Conservation (phyloP, 2,329 filamentous ascomycete species). For the Hirsutella minnesotensis region DNA sequence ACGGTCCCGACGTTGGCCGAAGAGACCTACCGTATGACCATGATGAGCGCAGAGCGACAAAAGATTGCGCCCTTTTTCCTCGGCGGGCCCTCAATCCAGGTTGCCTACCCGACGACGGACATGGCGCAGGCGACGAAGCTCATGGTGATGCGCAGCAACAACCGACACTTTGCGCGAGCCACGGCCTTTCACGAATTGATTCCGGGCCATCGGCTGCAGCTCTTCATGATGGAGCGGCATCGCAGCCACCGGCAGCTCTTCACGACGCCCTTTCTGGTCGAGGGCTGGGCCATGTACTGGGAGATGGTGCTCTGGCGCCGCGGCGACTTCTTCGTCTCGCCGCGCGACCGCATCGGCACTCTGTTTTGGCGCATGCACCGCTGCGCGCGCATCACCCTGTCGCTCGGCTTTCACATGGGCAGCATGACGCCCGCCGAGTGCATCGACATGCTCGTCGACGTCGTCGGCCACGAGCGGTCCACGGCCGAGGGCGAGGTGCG, state of each 20-base stretch:
- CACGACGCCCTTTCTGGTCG: constrained; percentile 45
- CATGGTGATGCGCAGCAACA: constrained; percentile 50
- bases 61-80: constrained; percentile 49
- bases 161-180: constrained; percentile 41
- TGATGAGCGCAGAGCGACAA: constrained; percentile 41
- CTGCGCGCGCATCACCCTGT: constrained; percentile 47
- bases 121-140: constrained; percentile 43
- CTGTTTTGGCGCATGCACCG: constrained; percentile 53
- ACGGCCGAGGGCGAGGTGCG: constrained; percentile 50
- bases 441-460: constrained; percentile 42
- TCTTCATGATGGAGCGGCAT: constrained; percentile 33
- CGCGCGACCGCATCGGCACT: constrained; percentile 43
- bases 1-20: constrained; percentile 41
- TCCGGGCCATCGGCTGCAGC: constrained; percentile 44
- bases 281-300: constrained; percentile 53
- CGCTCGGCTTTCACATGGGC: constrained; percentile 44
- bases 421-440: constrained; percentile 40
- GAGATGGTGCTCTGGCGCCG: constrained; percentile 46
- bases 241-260: constrained; percentile 40
- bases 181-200: constrained; percentile 53
- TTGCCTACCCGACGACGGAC: constrained; percentile 40
- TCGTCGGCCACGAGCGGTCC: constrained; percentile 45
- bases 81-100: constrained; percentile 39
- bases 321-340: constrained; percentile 34
- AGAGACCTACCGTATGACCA: constrained; percentile 41